Conservation (phyloP, 176 grass and related monocot genomes). For the Ensete glaucum region DNA sequence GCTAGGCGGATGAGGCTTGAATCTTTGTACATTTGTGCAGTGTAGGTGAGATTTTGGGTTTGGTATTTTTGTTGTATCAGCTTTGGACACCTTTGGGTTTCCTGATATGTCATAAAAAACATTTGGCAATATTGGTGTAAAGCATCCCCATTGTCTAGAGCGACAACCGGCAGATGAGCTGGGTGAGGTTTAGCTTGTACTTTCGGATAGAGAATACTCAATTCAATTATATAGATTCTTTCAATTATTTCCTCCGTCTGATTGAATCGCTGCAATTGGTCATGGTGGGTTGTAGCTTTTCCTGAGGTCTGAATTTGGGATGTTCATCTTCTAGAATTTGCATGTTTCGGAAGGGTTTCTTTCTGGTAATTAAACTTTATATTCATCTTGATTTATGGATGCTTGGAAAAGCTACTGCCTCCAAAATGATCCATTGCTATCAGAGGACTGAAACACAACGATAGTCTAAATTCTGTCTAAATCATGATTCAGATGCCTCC, state of each 20-base stretch:
- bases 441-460: too few species aligned
- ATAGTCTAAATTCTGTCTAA: too few species aligned
- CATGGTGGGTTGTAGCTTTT: too few species aligned
- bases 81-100: slow-evolving; percentile 8
- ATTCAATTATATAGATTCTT: slow-evolving; percentile 39
- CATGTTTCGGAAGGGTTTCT: too few species aligned
- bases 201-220: slow-evolving; percentile 33
- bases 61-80: slow-evolving; percentile 15
- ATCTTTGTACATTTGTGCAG: slow-evolving; percentile 13
- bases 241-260: slow-evolving; percentile 23
- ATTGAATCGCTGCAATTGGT: slow-evolving; percentile 3
- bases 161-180: neutral
- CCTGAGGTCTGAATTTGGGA: too few species aligned
- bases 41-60: slow-evolving; percentile 4
- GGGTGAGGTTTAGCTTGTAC: slow-evolving; percentile 28
- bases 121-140: neutral
- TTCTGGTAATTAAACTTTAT: too few species aligned
- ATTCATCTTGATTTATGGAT: too few species aligned
- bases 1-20: slow-evolving; percentile 18
- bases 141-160: neutral
- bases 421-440: too few species aligned
- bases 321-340: too few species aligned
- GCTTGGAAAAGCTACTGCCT: too few species aligned
- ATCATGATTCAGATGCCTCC: too few species aligned
- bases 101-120: slow-evolving; percentile 17